These are phyloP conservation scores for Ophiostoma perfectum DNA, from an alignment of 2,329 filamentous ascomycete species.

Conservation along the genomic window DNA sequence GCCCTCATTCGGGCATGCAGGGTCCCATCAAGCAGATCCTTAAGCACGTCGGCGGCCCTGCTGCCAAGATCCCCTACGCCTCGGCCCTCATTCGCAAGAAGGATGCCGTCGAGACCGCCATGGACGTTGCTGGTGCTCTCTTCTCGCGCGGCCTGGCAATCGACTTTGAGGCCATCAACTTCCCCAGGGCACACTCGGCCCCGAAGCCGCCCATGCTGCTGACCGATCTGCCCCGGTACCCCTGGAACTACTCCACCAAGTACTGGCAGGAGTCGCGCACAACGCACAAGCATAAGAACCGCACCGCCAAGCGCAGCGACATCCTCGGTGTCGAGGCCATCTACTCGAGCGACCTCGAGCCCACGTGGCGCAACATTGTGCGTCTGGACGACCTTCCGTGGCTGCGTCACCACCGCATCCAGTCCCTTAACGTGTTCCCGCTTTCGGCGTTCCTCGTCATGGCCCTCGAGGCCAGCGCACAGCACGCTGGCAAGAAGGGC, in stretches of 20 bases:
- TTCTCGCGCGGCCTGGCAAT: constrained; percentile 17
- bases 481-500: constrained; percentile 25
- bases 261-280: constrained; percentile 26
- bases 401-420: constrained; percentile 45
- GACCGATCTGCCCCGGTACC: constrained; percentile 25
- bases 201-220: constrained; percentile 18
- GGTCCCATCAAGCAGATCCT: constrained; percentile 27
- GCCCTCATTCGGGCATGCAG: constrained; percentile 30
- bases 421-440: constrained; percentile 44
- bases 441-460: constrained; percentile 41
- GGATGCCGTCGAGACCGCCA: constrained; percentile 19
- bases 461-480: constrained; percentile 33
- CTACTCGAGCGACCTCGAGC: constrained; percentile 34
- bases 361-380: constrained; percentile 38
- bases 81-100: constrained; percentile 21
- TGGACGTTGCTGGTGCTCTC: constrained; percentile 20
- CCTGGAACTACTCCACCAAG: constrained; percentile 26
- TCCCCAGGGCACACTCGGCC: constrained; percentile 17
- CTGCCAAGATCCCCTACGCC: constrained; percentile 17
- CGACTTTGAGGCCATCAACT: constrained; percentile 23
- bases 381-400: constrained; percentile 40
- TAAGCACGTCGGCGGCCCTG: constrained; percentile 24
- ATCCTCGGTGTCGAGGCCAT: constrained; percentile 34
- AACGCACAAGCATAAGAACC: constrained; percentile 33
- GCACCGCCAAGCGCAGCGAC: constrained; percentile 30